These are phyloP conservation scores for Ormosia semicastrata DNA, from an alignment of 306 rosid species.

Conservation along the genomic window DNA sequence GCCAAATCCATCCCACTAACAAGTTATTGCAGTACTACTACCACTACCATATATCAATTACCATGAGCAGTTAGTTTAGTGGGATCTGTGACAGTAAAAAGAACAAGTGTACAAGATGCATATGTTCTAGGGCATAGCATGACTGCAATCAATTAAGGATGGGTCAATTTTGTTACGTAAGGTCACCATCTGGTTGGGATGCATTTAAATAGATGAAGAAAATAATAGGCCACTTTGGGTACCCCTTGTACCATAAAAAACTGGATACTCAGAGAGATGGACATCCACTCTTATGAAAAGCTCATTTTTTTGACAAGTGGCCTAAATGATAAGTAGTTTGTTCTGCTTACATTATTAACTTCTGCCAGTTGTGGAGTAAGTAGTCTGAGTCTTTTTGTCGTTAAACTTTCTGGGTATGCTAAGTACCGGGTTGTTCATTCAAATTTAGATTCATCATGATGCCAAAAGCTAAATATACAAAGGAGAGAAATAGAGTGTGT, in stretches of 20 bases:
- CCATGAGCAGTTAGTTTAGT: not conserved
- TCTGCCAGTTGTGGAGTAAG: slow-evolving; percentile 31
- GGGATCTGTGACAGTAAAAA: not conserved
- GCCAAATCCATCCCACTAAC: not conserved
- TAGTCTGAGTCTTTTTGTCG: slow-evolving; percentile 14
- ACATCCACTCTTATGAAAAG: slow-evolving; percentile 40
- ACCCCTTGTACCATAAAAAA: slow-evolving; percentile 32
- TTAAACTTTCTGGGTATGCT: not conserved
- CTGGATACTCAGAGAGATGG: slow-evolving; percentile 30
- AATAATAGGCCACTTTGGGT: slow-evolving; percentile 33
- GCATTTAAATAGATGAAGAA: slow-evolving; percentile 36
- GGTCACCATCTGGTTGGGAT: slow-evolving; percentile 66
- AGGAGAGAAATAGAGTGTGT: not conserved
- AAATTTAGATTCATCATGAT: not conserved
- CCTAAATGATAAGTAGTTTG: slow-evolving; percentile 28
- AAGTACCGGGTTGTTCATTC: not conserved
- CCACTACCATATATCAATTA: not conserved
- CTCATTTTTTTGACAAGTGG: slow-evolving; percentile 26
- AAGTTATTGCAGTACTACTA: slow-evolving; percentile 5
- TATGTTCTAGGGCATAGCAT: slow-evolving; percentile 46
- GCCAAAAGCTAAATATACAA: not conserved
- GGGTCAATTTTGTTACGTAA: slow-evolving; percentile 49
- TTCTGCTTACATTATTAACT: slow-evolving; percentile 23
- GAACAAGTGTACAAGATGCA: not conserved
- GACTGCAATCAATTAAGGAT: slow-evolving; percentile 45